Percentiles rank a stretch among this genome's conserved stretches.
Conservation (phyloP, 345 rosid genomes). For the Lenwebbia sp. region DNA sequence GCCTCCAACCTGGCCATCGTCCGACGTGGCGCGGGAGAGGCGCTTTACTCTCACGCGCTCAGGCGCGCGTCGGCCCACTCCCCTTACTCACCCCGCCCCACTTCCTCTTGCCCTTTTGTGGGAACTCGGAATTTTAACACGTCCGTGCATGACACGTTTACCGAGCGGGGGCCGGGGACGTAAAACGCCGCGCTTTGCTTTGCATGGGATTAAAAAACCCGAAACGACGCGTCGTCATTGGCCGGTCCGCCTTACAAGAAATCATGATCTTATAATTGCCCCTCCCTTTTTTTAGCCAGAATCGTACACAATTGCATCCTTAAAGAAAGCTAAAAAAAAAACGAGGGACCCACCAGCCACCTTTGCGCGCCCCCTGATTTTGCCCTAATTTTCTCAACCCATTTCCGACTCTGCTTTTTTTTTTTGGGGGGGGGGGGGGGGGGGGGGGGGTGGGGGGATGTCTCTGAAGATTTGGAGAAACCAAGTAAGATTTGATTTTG, state of each 20-base stretch:
- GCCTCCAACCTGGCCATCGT: not conserved
- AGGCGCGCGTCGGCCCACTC: not conserved
- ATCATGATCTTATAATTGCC: conserved; percentile 77
- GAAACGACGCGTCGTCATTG: conserved; percentile 5
- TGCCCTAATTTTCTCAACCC: not conserved
- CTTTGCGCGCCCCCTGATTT: not conserved
- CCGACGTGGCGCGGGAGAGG: not conserved
- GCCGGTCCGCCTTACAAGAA: conserved; percentile 40
- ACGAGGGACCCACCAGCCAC: conserved; percentile 9
- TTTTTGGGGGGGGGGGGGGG: no score
- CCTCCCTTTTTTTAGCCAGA: conserved; percentile 2
- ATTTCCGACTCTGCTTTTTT: not conserved
- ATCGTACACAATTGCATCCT: not conserved
- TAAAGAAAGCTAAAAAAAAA: not conserved
- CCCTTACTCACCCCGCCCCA: not conserved
- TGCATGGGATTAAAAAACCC: conserved; percentile 45
- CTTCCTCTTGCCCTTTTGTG: not conserved
- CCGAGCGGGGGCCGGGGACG: not conserved
- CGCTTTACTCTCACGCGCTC: not conserved
- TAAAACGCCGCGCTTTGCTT: not conserved
- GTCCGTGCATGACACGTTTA: conserved; percentile 42
- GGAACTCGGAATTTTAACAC: not conserved
- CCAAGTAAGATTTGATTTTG: conserved; percentile 23
- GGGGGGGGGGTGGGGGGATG: not conserved
- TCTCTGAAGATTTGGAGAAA: not conserved